Evolutionary conservation across 768 basidiomycete genomes (phyloP), one percentile per base, ranked within the genome.

Genomic region (Pleurotus salmoneostramineus): DNA sequence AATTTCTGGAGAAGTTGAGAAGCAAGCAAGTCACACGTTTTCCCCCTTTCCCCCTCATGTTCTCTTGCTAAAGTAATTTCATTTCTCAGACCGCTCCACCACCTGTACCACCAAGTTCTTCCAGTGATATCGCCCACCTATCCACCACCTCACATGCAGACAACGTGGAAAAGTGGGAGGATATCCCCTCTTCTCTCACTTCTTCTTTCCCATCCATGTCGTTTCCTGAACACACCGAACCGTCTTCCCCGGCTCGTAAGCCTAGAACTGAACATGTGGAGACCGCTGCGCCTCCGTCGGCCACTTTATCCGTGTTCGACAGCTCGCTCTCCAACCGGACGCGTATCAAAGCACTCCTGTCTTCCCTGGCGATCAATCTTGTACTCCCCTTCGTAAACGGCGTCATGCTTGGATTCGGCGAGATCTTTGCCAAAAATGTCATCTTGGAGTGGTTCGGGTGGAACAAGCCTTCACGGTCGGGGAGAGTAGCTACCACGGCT

Each of bases 331-430:
- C 88, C 37, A 76, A 77, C 50, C 82, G 82, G 61, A 87, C 89
- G 34, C 85, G 91, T 52, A 65, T 83, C 47, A 83, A 80, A 42
- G 89, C 92, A 6, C 68, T 91, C 52, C 70, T 87, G 56, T 86
- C 90, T 12, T 84, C 89, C 21, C 69, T 94, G 61, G 88, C 89
- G 31, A 90, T 96, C 68, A 95, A 96, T 68, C 68, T 96, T 60
- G 68, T 90, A 0, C 78, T 96, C 40, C 93, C 93, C 0, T 96
- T 96, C 70, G 81, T 96, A 6, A 96, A 95, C 62, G 94, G 93
- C 15, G 90, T 96, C 58, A 96, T 96, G 93, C 83, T 95, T 51
- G 93, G 93, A n/a, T 95, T 95, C 67, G 93, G 93, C 42, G 94
- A 96, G 71, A 89, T 96, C 50, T 93, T 95, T 67, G 93, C 89